Conservation (phyloP, 352 stramenopile species). For the Phytophthora capsici region DNA sequence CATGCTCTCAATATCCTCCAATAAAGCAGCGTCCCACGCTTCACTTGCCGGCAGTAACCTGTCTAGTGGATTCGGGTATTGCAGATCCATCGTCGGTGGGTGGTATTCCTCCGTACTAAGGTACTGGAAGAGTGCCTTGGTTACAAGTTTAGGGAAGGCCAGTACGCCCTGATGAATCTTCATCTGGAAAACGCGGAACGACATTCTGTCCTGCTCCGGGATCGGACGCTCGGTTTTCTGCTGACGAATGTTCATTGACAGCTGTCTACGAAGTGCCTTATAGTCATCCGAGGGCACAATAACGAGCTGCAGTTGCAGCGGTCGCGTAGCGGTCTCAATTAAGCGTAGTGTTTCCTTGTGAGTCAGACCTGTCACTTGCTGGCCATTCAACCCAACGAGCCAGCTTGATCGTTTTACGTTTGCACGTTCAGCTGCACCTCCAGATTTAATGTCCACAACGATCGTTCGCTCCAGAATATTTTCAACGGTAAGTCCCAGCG, state of each 20-base stretch:
- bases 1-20: slow-evolving; percentile 65
- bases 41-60: slow-evolving; percentile 55
- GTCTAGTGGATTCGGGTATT: slow-evolving; percentile 63
- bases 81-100: slow-evolving; percentile 51
- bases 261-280: slow-evolving; percentile 72
- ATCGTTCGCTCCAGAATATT: slow-evolving; percentile 90
- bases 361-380: slow-evolving; percentile 78
- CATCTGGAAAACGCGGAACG: slow-evolving; percentile 83
- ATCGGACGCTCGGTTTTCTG: slow-evolving; percentile 84
- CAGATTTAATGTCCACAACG: slow-evolving; percentile 88
- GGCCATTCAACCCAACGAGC: slow-evolving; percentile 82
- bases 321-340: slow-evolving; percentile 80
- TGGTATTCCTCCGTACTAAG: slow-evolving; percentile 75
- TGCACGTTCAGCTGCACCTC: slow-evolving; percentile 72
- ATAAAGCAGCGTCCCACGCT: slow-evolving; percentile 56
- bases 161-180: slow-evolving; percentile 87
- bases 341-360: slow-evolving; percentile 88
- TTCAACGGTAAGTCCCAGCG: slow-evolving; percentile 87
- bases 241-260: slow-evolving; percentile 88
- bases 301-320: slow-evolving; percentile 76
- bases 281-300: slow-evolving; percentile 78
- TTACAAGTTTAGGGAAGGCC: slow-evolving; percentile 69
- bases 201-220: slow-evolving; percentile 86
- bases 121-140: slow-evolving; percentile 78
- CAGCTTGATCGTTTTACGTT: slow-evolving; percentile 86